A percentile compares a stretch with the other conserved stretches of the same genome.
Evolutionary conservation across 2,329 filamentous ascomycete genomes (phyloP).

Genomic region (Paraconiothyrium sp.): DNA sequence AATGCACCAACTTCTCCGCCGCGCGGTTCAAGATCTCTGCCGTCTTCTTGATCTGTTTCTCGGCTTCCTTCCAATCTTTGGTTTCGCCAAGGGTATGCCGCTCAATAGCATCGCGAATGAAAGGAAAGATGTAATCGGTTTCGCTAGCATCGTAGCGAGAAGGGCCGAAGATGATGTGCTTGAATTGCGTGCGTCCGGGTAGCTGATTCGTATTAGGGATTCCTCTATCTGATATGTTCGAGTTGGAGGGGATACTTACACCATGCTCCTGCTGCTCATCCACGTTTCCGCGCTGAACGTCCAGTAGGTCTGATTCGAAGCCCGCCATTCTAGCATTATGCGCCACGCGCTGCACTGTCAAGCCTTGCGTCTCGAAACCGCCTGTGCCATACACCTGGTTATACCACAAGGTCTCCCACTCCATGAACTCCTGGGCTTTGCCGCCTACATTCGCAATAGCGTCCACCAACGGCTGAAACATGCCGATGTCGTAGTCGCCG

Average conservation of each 20-base stretch:
- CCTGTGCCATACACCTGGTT: constrained; percentile 73
- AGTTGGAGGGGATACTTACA: constrained; percentile 62
- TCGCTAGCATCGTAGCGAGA: constrained; percentile 69
- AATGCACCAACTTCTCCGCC: constrained; percentile 55
- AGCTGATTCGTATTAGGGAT: constrained; percentile 55
- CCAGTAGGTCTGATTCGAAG: constrained; percentile 86
- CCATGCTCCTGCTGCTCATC: constrained; percentile 58
- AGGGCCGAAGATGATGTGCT: constrained; percentile 89
- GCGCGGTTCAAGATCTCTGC: constrained; percentile 73
- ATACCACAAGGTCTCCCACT: constrained; percentile 83
- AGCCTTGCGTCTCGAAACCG: constrained; percentile 77
- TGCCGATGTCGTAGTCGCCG: constrained; percentile 55
- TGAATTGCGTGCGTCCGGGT: constrained; percentile 89
- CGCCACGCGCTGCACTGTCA: constrained; percentile 73
- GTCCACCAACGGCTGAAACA: constrained; percentile 67
- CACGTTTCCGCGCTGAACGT: constrained; percentile 69
- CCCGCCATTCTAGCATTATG: constrained; percentile 82
- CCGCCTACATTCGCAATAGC: constrained; percentile 70
- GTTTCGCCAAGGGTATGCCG: constrained; percentile 50
- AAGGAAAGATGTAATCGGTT: constrained; percentile 69
- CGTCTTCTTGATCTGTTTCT: constrained; percentile 75
- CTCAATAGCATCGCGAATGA: constrained; percentile 82
- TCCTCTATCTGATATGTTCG: not conserved
- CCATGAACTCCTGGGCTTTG: constrained; percentile 71
- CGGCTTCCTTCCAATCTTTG: constrained; percentile 72